phyloP scores from a whole-genome alignment of 1,284 basidiomycete genomes.

The Microbotryum intermedium region DNA sequence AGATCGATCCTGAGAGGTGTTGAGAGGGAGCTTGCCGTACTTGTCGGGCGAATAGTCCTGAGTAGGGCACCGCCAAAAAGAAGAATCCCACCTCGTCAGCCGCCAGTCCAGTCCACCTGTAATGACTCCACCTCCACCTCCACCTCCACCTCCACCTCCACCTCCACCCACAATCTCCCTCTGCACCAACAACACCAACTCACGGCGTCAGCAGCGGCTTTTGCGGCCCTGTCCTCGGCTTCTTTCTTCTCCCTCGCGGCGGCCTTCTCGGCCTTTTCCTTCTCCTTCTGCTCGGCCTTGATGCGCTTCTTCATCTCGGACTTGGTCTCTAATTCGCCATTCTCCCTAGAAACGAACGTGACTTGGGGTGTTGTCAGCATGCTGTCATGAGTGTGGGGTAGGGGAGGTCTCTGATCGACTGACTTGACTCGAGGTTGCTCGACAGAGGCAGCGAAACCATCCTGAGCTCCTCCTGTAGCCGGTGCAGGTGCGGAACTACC shows the following conservation, averaged over 20 bases:
- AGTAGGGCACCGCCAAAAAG: background rate
- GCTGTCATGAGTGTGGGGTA: too few relatives aligned
- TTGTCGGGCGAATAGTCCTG: conserved; percentile 76
- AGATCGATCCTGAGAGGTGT: conserved; percentile 70
- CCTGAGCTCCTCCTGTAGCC: too few relatives aligned
- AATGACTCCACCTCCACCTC: background rate
- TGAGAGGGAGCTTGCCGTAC: conserved; percentile 84
- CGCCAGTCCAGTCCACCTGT: too few relatives aligned
- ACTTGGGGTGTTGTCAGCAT: too few relatives aligned
- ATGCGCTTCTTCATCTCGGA: conserved; percentile 80
- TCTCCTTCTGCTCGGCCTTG: conserved; percentile 77
- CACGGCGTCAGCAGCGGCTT: conserved; percentile 64
- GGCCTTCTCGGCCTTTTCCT: conserved; percentile 61
- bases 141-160: background rate
- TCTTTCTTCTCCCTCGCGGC: conserved; percentile 72
- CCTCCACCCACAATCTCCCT: conserved; percentile 6
- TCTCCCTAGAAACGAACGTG: conserved; percentile 6
- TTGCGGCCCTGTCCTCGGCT: conserved; percentile 63
- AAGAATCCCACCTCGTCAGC: too few relatives aligned
- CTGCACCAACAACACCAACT: conserved; percentile 31
- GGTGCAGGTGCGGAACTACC: too few relatives aligned
- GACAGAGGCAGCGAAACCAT: too few relatives aligned
- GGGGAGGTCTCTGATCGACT: too few relatives aligned
- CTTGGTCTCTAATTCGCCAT: conserved; percentile 55
- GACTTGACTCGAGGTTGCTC: too few relatives aligned